These are phyloP conservation scores for Exserohilum rostratum DNA, from an alignment of 2,329 filamentous ascomycete species.

Conservation along the genomic window DNA sequence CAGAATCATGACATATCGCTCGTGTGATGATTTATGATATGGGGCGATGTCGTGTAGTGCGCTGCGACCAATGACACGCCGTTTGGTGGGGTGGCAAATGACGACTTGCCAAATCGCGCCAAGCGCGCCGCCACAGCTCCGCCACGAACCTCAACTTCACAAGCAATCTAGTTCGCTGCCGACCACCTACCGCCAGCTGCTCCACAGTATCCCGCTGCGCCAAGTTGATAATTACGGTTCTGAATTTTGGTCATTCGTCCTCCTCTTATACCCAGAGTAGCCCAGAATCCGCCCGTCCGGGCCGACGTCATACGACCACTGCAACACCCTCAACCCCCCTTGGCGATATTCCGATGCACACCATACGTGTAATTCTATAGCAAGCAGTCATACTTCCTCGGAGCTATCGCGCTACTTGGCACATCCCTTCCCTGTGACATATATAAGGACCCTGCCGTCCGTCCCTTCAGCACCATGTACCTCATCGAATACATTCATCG, in stretches of 20 bases:
- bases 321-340: constrained; percentile 11
- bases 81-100: constrained; percentile 5
- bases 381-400: constrained; percentile 12
- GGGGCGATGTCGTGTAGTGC: background rate
- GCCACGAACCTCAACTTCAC: constrained; percentile 6
- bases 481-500: constrained; percentile 24
- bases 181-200: constrained; percentile 8
- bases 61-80: background rate
- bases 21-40: background rate
- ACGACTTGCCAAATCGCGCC: constrained; percentile 18
- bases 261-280: constrained; percentile 1
- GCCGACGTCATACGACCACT: constrained; percentile 23
- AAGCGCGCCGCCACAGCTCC: constrained; percentile 21
- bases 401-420: constrained; percentile 14
- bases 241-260: constrained; percentile 11
- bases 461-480: constrained; percentile 12
- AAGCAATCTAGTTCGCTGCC: background rate
- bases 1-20: background rate
- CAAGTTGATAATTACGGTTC: constrained; percentile 12
- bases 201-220: constrained; percentile 15
- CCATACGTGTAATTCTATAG: constrained; percentile 17
- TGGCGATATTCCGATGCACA: constrained; percentile 12
- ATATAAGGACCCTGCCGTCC: constrained; percentile 13
- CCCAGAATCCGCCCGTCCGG: background rate
- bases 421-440: background rate